Evolutionary conservation across 1,284 basidiomycete species (phyloP).

Genomic region (Afroboletus lepidellus): DNA sequence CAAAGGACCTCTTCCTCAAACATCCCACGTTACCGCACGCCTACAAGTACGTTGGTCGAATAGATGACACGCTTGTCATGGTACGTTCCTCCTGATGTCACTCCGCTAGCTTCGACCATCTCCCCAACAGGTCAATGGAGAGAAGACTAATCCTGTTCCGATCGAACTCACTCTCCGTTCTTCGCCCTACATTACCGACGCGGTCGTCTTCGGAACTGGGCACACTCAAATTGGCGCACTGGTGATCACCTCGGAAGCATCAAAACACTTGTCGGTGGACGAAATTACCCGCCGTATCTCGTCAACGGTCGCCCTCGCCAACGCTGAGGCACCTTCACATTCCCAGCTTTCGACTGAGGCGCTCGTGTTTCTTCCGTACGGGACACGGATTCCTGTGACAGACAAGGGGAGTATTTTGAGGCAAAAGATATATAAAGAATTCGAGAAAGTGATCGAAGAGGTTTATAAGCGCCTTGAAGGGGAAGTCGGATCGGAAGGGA

Average conservation of each 20-base stretch:
- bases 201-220: conserved; percentile 58
- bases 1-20: conserved; percentile 55
- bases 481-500: conserved; percentile 37
- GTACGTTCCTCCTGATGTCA: conserved; percentile 9
- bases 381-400: conserved; percentile 43
- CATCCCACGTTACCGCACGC: conserved; percentile 42
- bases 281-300: conserved; percentile 44
- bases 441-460: conserved; percentile 47
- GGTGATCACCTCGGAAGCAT: conserved; percentile 52
- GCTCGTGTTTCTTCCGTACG: conserved; percentile 45
- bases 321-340: conserved; percentile 51
- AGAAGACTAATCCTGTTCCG: conserved; percentile 57
- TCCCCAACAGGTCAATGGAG: conserved; percentile 43
- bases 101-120: not conserved
- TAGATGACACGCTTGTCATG: conserved; percentile 59
- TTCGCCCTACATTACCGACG: conserved; percentile 44
- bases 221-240: conserved; percentile 53
- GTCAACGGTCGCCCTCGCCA: conserved; percentile 51
- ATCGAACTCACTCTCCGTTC: conserved; percentile 45
- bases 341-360: conserved; percentile 52
- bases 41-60: conserved; percentile 56
- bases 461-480: conserved; percentile 49
- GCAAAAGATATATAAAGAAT: conserved; percentile 48
- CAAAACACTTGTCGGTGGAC: conserved; percentile 37
- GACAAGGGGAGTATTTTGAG: conserved; percentile 48